Evolutionary conservation across 768 basidiomycete species (phyloP).

Genomic region (Nevesoporus exiguus): DNA sequence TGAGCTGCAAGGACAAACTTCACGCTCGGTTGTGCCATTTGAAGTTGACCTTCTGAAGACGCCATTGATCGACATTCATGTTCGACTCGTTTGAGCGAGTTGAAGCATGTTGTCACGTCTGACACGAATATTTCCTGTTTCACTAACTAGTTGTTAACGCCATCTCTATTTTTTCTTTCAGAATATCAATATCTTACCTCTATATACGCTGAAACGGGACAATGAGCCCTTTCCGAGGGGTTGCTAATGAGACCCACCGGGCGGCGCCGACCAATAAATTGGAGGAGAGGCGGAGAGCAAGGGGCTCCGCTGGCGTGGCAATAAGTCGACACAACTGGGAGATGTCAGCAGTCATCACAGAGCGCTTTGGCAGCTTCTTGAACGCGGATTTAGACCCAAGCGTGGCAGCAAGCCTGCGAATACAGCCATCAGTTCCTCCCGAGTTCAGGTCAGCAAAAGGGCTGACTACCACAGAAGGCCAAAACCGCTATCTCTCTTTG

Average conservation of each 20-base stretch:
- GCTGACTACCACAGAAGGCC: conserved; percentile 73
- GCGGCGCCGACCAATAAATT: conserved; percentile 89
- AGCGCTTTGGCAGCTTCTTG: conserved; percentile 77
- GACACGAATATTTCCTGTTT: conserved; percentile 81
- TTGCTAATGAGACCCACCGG: conserved; percentile 47
- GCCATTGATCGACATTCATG: conserved; percentile 54
- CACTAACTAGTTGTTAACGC: conserved; percentile 41
- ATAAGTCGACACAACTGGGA: conserved; percentile 77
- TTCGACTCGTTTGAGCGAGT: conserved; percentile 74
- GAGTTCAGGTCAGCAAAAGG: background rate
- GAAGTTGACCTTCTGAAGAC: conserved; percentile 50
- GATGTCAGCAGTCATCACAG: conserved; percentile 84
- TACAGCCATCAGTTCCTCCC: conserved; percentile 7
- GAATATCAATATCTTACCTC: conserved; percentile 32
- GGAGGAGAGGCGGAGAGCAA: conserved; percentile 83
- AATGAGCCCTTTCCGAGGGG: background rate
- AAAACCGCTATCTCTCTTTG: conserved; percentile 81
- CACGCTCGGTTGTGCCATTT: conserved; percentile 66
- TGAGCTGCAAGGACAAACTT: conserved; percentile 42
- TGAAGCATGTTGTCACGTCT: conserved; percentile 77
- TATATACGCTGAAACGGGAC: conserved; percentile 40
- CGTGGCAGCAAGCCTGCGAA: conserved; percentile 81
- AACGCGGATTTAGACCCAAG: conserved; percentile 85
- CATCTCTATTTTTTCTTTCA: background rate
- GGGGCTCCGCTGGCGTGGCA: conserved; percentile 76